Percentiles rank a stretch among this genome's conserved stretches.
Conservation (phyloP, 306 rosid genomes). For the Cucurbita argyrosperma region DNA sequence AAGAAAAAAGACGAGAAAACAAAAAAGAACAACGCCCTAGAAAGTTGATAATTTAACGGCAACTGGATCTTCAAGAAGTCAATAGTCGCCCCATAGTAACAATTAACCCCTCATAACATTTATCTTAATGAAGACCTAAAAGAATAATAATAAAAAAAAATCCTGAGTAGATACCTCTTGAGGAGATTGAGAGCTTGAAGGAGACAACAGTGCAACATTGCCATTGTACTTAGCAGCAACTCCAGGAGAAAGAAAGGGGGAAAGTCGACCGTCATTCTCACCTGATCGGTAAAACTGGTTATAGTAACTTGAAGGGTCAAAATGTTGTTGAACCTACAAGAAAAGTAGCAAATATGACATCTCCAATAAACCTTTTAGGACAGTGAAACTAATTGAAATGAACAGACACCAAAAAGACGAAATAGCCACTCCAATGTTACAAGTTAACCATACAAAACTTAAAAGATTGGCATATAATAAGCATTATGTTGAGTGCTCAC, state of each 20-base stretch:
- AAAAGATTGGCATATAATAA: not conserved
- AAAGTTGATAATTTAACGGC: not conserved
- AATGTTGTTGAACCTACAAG: constrained; percentile 61
- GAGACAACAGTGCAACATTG: constrained; percentile 53
- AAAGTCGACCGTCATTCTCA: constrained; percentile 70
- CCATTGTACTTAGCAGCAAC: constrained; percentile 61
- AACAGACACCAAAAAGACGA: not conserved
- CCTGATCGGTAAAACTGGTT: constrained; percentile 79
- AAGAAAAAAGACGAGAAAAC: not conserved
- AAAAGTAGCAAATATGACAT: constrained; percentile 8
- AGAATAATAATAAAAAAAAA: not conserved
- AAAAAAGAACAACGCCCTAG: not conserved
- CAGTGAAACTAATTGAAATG: not conserved
- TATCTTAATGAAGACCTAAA: not conserved
- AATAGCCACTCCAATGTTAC: constrained; percentile 5
- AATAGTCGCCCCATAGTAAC: not conserved
- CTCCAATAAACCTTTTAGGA: not conserved
- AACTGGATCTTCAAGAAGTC: not conserved
- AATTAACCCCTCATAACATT: not conserved
- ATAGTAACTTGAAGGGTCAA: constrained; percentile 71
- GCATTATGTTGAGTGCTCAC: constrained; percentile 32
- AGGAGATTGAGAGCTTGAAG: constrained; percentile 55
- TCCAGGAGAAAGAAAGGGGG: constrained; percentile 70
- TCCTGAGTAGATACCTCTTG: constrained; percentile 56
- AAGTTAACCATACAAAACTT: not conserved